These are phyloP conservation scores for Xylariaceae sp. DNA, from an alignment of 2,329 filamentous ascomycete genomes.

Conservation along the genomic window DNA sequence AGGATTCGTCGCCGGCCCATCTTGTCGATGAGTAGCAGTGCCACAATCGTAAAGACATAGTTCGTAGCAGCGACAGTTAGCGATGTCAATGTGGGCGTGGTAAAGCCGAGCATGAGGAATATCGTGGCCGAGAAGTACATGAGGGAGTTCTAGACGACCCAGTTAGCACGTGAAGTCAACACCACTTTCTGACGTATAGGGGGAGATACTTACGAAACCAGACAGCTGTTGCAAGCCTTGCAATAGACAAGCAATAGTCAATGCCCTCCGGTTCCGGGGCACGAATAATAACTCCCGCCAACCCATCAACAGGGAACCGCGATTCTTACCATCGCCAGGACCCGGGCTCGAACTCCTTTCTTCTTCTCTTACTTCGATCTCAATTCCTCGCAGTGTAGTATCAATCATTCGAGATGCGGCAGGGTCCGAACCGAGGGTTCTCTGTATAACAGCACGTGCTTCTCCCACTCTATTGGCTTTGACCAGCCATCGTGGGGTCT, in stretches of 20 bases:
- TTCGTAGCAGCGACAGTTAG: slow-evolving; percentile 78
- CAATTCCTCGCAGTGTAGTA: slow-evolving; percentile 61
- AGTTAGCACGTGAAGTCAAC: slow-evolving; percentile 11
- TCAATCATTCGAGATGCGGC: slow-evolving; percentile 47
- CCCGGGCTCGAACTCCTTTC: slow-evolving; percentile 43
- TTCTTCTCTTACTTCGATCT: slow-evolving; percentile 69
- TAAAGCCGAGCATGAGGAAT: slow-evolving; percentile 71
- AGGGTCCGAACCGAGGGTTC: slow-evolving; percentile 43
- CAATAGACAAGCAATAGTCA: slow-evolving; percentile 79
- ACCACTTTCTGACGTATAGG: neutral
- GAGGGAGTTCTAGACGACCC: slow-evolving; percentile 60
- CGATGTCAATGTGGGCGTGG: slow-evolving; percentile 71
- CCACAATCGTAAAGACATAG: slow-evolving; percentile 70
- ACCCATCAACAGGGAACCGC: slow-evolving; percentile 36
- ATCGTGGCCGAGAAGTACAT: slow-evolving; percentile 91
- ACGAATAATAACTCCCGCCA: slow-evolving; percentile 52
- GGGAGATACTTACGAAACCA: slow-evolving; percentile 57
- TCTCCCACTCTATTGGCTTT: slow-evolving; percentile 56
- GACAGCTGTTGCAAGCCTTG: slow-evolving; percentile 86
- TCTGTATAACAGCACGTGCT: slow-evolving; percentile 60
- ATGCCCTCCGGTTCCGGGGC: slow-evolving; percentile 63
- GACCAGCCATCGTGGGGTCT: slow-evolving; percentile 85
- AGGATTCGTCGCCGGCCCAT: slow-evolving; percentile 75
- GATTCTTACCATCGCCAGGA: slow-evolving; percentile 29
- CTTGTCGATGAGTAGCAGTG: slow-evolving; percentile 70